These are phyloP conservation scores for Starmerella bombi DNA, from an alignment of 805 yeast genomes.

Conservation along the genomic window DNA sequence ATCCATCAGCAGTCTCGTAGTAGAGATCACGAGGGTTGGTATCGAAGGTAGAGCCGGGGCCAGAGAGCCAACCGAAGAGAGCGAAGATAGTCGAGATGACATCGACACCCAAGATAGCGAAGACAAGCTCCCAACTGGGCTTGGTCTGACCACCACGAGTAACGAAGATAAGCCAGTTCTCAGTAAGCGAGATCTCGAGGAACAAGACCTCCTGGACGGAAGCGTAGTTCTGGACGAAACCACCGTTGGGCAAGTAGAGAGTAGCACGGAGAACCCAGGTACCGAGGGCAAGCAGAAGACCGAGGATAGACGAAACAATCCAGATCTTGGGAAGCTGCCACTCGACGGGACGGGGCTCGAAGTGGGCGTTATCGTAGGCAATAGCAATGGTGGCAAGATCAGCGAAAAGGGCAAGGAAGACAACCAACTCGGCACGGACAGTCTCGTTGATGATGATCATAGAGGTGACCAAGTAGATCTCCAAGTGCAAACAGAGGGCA, in stretches of 20 bases:
- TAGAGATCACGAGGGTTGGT: constrained; percentile 30
- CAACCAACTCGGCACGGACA: constrained; percentile 77
- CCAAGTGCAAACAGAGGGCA: constrained; percentile 90
- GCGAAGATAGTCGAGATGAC: constrained; percentile 83
- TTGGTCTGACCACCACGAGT: constrained; percentile 98
- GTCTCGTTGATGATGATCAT: constrained; percentile 85
- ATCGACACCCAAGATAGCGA: constrained; percentile 86
- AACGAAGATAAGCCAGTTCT: constrained; percentile 93
- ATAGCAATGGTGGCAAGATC: constrained; percentile 95
- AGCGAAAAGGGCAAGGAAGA: constrained; percentile 92
- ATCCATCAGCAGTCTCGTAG: constrained; percentile 56
- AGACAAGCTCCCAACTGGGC: constrained; percentile 95
- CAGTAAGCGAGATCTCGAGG: constrained; percentile 89
- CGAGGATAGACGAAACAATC: constrained; percentile 89
- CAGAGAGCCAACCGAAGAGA: constrained; percentile 79
- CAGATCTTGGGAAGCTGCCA: constrained; percentile 96
- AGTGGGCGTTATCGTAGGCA: constrained; percentile 96
- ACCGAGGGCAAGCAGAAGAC: constrained; percentile 76
- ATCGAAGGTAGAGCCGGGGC: constrained; percentile 25
- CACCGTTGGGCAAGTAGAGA: constrained; percentile 65
- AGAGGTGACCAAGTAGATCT: constrained; percentile 88
- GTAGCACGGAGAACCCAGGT: constrained; percentile 91
- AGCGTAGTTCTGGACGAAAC: constrained; percentile 93
- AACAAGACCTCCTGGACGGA: constrained; percentile 85
- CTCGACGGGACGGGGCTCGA: constrained; percentile 82